phyloP scores from a whole-genome alignment of 139 green algal species.

The Klebsormidium nitens region DNA sequence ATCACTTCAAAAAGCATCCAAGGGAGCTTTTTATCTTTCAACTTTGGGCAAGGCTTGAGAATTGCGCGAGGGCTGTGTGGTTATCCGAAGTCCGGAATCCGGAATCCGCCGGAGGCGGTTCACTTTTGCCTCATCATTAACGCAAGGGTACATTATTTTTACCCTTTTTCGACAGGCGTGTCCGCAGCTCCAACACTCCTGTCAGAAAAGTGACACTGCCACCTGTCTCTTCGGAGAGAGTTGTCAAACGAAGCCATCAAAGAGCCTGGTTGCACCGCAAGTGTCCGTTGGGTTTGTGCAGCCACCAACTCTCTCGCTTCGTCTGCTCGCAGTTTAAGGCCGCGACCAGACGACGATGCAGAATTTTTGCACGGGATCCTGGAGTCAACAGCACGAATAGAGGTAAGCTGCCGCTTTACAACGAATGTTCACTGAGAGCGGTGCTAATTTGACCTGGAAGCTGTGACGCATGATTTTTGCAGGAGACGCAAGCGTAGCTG shows the following conservation, averaged over 20 bases:
- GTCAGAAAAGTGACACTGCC: too few species aligned
- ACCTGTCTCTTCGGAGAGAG: too few species aligned
- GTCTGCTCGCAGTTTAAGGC: conserved; percentile 47
- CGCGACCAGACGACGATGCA: conserved; percentile 38
- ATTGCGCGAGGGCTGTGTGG: background rate
- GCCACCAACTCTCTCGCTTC: background rate
- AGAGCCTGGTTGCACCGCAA: too few species aligned
- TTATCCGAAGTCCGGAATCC: background rate
- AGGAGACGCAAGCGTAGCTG: too few species aligned
- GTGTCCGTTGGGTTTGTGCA: background rate
- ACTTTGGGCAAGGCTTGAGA: background rate
- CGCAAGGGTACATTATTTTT: background rate
- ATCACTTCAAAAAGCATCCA: background rate
- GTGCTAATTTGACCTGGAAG: too few species aligned
- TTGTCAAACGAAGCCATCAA: too few species aligned
- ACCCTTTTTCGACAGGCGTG: background rate
- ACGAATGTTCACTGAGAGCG: too few species aligned
- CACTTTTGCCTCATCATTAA: background rate
- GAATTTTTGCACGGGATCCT: conserved; percentile 61
- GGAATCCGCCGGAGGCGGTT: background rate
- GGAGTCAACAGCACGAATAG: conserved; percentile 73
- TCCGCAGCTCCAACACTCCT: too few species aligned
- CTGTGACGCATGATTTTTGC: too few species aligned
- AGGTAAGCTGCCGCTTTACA: conserved; percentile 41
- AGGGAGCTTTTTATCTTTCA: background rate